These are phyloP conservation scores for Quercus tomentella DNA, from an alignment of 331 rosid genomes.

Conservation along the genomic window DNA sequence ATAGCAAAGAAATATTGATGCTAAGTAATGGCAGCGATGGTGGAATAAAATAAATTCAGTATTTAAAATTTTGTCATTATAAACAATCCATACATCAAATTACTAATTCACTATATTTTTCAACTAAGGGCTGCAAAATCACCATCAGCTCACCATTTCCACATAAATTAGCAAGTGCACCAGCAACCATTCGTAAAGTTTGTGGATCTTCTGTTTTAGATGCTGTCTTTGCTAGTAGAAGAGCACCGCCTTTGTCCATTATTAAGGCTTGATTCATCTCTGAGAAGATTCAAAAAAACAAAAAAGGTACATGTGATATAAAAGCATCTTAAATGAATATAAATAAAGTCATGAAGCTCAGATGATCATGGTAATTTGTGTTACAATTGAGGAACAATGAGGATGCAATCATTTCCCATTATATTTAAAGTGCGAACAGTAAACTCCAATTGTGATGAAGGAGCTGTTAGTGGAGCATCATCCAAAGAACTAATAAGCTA, in stretches of 20 bases:
- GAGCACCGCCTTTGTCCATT: constrained; percentile 62
- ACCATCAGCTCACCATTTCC: constrained; percentile 54
- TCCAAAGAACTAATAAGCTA: neutral
- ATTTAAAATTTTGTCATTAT: neutral
- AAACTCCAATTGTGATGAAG: neutral
- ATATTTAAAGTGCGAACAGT: neutral
- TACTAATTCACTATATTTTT: neutral
- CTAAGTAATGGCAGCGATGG: neutral
- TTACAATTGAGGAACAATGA: neutral
- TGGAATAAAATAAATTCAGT: neutral
- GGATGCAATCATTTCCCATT: neutral
- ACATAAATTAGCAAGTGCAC: constrained; percentile 75
- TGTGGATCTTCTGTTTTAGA: constrained; percentile 53
- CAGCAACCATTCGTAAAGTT: constrained; percentile 74
- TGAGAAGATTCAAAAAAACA: constrained; percentile 21
- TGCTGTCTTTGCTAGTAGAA: constrained; percentile 47
- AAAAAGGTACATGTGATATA: neutral
- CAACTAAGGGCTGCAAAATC: neutral
- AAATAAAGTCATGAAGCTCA: neutral
- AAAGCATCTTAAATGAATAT: neutral
- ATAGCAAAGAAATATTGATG: neutral
- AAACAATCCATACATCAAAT: neutral
- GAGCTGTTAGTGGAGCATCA: neutral
- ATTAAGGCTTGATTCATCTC: constrained; percentile 57
- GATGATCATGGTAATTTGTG: neutral